These are phyloP conservation scores for Laetiporus sulphureus DNA, from an alignment of 1,284 basidiomycete genomes.

Conservation along the genomic window DNA sequence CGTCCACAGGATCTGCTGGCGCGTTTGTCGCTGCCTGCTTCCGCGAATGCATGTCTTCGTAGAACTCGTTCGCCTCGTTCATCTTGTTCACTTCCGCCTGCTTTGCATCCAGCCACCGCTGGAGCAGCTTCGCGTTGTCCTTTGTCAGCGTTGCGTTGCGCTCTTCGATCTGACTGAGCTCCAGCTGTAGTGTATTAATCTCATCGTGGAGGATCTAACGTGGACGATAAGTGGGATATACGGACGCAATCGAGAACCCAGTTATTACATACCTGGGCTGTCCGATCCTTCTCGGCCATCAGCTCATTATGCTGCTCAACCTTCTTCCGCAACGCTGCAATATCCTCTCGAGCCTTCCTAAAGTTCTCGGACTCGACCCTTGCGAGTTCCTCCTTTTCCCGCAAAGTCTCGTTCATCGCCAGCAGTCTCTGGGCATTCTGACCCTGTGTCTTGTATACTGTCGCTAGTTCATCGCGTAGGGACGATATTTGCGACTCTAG, in stretches of 20 bases:
- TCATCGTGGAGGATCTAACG: conserved; percentile 88
- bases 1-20: conserved; percentile 24
- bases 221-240: neutral
- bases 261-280: conserved; percentile 83
- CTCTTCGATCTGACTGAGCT: conserved; percentile 84
- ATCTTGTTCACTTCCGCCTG: conserved; percentile 90
- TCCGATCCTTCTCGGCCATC: conserved; percentile 83
- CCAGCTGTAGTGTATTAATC: conserved; percentile 83
- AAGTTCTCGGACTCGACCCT: conserved; percentile 74
- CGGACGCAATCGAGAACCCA: conserved; percentile 18
- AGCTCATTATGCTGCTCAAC: conserved; percentile 82
- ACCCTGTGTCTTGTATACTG: conserved; percentile 93
- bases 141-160: conserved; percentile 80
- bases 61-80: conserved; percentile 87
- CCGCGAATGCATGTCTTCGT: conserved; percentile 72
- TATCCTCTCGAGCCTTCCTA: conserved; percentile 67
- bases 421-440: conserved; percentile 92
- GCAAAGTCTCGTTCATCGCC: conserved; percentile 88
- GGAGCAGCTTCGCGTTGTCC: conserved; percentile 92
- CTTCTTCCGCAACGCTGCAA: conserved; percentile 62
- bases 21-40: conserved; percentile 46
- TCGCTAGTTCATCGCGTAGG: conserved; percentile 84
- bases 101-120: conserved; percentile 94
- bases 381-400: conserved; percentile 84
- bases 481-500: conserved; percentile 91